These are phyloP conservation scores for Lodderomyces oxycetoniae DNA, from an alignment of 1,139 yeast species.

Conservation along the genomic window DNA sequence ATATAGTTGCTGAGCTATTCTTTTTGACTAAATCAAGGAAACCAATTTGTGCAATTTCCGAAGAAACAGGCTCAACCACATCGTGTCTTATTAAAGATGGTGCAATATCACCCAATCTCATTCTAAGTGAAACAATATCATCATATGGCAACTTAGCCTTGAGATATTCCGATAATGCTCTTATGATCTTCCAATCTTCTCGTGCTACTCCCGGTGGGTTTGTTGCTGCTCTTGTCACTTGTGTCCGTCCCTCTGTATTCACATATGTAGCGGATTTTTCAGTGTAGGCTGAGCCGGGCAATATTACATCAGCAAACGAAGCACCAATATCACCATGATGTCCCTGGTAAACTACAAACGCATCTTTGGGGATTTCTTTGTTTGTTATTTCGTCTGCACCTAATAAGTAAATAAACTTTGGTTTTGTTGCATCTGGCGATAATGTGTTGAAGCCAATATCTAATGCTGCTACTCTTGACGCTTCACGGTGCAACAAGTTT, in stretches of 20 bases:
- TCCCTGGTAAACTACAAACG: conserved; percentile 87
- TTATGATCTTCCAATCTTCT: conserved; percentile 87
- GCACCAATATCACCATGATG: conserved; percentile 94
- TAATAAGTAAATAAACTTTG: conserved; percentile 74
- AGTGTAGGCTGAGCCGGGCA: conserved; percentile 88
- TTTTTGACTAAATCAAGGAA: conserved; percentile 43
- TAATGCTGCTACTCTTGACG: conserved; percentile 80
- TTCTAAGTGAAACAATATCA: conserved; percentile 64
- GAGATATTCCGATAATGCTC: conserved; percentile 79
- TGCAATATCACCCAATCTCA: conserved; percentile 71
- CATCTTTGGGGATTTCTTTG: conserved; percentile 72
- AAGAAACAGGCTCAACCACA: conserved; percentile 64
- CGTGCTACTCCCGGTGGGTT: conserved; percentile 91
- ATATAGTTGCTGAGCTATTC: conserved; percentile 34
- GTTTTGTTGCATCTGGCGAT: conserved; percentile 45
- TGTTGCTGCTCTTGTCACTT: conserved; percentile 80
- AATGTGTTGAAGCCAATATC: conserved; percentile 75
- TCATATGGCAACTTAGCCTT: conserved; percentile 73
- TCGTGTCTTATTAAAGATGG: conserved; percentile 80
- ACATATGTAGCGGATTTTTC: conserved; percentile 87
- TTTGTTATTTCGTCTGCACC: conserved; percentile 81
- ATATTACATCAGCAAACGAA: conserved; percentile 78
- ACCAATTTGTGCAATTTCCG: conserved; percentile 56
- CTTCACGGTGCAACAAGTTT: conserved; percentile 79
- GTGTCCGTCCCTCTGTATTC: conserved; percentile 88